phyloP scores from a whole-genome alignment of 1,139 yeast species.

The Kodamaea ohmeri region DNA sequence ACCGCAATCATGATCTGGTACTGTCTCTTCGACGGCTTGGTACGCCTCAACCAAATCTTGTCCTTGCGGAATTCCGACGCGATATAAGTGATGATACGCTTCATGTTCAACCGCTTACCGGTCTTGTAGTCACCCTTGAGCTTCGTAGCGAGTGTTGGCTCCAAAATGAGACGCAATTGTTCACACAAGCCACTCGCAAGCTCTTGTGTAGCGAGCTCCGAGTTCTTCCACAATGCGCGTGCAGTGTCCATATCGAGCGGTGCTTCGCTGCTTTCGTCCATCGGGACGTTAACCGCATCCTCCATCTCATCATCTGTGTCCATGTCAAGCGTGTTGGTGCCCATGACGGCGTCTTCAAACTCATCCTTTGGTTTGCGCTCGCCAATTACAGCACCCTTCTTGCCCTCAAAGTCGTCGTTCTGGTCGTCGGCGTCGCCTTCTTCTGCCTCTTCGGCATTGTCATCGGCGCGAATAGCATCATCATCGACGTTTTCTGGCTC shows the following conservation, averaged over 20 bases:
- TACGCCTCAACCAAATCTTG: conserved; percentile 96
- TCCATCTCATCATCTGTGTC: conserved; percentile 28
- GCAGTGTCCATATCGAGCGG: conserved; percentile 63
- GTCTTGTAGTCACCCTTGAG: conserved; percentile 94
- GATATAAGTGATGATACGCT: conserved; percentile 94
- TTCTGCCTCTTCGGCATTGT: conserved; percentile 20
- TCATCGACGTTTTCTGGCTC: conserved; percentile 24
- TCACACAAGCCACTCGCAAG: conserved; percentile 86
- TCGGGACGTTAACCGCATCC: conserved; percentile 28
- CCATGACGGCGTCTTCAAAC: conserved; percentile 22
- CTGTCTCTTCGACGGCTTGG: conserved; percentile 95
- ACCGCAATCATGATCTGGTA: conserved; percentile 97
- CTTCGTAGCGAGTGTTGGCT: conserved; percentile 94
- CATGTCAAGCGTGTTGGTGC: conserved; percentile 26
- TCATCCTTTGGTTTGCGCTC: conserved; percentile 40
- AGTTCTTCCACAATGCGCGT: conserved; percentile 72
- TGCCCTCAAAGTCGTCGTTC: conserved; percentile 47
- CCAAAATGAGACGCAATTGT: conserved; percentile 86
- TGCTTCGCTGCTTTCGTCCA: conserved; percentile 22
- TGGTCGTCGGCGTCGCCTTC: conserved; percentile 23
- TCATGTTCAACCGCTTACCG: conserved; percentile 96
- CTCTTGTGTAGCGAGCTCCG: conserved; percentile 83
- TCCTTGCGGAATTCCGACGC: conserved; percentile 97
- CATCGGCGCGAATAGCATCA: conserved; percentile 21
- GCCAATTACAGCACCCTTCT: conserved; percentile 52